Evolutionary conservation across 345 rosid species (phyloP).

Genomic region (Heritiera fomes): DNA sequence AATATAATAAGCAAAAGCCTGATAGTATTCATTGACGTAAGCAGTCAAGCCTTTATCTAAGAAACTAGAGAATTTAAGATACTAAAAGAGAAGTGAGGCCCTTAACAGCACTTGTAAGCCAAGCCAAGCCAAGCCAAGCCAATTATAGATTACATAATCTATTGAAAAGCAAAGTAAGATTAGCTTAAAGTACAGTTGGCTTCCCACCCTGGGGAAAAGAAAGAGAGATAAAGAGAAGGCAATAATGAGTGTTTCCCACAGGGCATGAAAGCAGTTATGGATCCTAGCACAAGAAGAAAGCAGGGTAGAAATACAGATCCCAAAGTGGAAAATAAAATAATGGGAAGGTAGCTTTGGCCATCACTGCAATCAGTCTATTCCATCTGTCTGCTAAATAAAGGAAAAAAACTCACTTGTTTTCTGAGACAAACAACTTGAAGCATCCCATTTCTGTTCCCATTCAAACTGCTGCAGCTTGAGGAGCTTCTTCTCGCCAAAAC

Average conservation of each 20-base stretch:
- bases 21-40: too few species aligned
- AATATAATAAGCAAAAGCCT: background rate
- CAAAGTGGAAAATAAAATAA: slow-evolving; percentile 18
- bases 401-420: slow-evolving; percentile 51
- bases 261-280: slow-evolving; percentile 22
- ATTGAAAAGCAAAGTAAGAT: slow-evolving; percentile 14
- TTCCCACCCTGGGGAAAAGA: slow-evolving; percentile 11
- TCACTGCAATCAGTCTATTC: background rate
- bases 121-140: background rate
- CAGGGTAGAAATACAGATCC: slow-evolving; percentile 18
- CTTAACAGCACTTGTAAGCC: background rate
- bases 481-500: slow-evolving; percentile 34
- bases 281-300: slow-evolving; percentile 11
- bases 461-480: slow-evolving; percentile 35
- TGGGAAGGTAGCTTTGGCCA: background rate
- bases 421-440: slow-evolving; percentile 42
- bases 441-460: slow-evolving; percentile 28
- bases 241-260: slow-evolving; percentile 30
- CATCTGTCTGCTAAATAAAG: background rate
- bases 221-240: background rate
- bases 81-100: slow-evolving; percentile 7
- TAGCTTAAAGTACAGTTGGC: slow-evolving; percentile 7
- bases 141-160: background rate
- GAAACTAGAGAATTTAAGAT: background rate
- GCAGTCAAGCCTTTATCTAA: background rate